These are phyloP conservation scores for Diaporthe ilicicola DNA, from an alignment of 2,329 filamentous ascomycete species.

Conservation along the genomic window DNA sequence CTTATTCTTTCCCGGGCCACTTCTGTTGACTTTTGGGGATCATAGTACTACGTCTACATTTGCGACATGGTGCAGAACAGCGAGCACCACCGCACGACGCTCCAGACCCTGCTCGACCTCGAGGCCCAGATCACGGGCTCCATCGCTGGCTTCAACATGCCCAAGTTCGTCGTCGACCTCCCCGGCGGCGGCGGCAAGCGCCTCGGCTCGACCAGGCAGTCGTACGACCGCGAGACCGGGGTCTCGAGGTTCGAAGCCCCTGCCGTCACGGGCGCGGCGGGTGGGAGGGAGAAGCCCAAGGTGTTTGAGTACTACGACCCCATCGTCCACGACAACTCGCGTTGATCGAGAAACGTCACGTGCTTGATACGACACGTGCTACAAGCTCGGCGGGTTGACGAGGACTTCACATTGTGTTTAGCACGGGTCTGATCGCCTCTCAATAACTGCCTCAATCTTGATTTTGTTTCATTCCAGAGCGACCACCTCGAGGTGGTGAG, in stretches of 20 bases:
- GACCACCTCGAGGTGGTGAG: neutral
- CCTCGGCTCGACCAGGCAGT: conserved; percentile 60
- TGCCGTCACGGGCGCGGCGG: conserved; percentile 50
- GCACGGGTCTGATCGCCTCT: neutral
- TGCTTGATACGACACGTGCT: no score
- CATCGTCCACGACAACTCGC: conserved; percentile 32
- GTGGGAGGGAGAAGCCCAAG: conserved; percentile 49
- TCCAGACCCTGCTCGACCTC: conserved; percentile 65
- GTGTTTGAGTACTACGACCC: conserved; percentile 69
- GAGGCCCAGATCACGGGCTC: conserved; percentile 66
- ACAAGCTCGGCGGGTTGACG: no score
- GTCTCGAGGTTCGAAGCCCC: conserved; percentile 65
- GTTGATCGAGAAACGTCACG: neutral
- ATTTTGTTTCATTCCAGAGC: neutral
- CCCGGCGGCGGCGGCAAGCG: conserved; percentile 71
- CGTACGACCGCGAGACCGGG: conserved; percentile 62
- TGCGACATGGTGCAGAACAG: conserved; percentile 68
- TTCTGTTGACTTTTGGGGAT: neutral
- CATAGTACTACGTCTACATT: conserved; percentile 72
- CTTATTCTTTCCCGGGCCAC: neutral
- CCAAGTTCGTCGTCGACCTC: conserved; percentile 70
- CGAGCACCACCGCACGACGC: conserved; percentile 70
- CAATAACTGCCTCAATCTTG: neutral
- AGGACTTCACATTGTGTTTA: neutral
- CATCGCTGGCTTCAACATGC: conserved; percentile 70